Percentiles rank a stretch among this genome's conserved stretches.
Evolutionary conservation across 495 filamentous ascomycete genomes (phyloP).

Genomic region (Xylaria palmicola): DNA sequence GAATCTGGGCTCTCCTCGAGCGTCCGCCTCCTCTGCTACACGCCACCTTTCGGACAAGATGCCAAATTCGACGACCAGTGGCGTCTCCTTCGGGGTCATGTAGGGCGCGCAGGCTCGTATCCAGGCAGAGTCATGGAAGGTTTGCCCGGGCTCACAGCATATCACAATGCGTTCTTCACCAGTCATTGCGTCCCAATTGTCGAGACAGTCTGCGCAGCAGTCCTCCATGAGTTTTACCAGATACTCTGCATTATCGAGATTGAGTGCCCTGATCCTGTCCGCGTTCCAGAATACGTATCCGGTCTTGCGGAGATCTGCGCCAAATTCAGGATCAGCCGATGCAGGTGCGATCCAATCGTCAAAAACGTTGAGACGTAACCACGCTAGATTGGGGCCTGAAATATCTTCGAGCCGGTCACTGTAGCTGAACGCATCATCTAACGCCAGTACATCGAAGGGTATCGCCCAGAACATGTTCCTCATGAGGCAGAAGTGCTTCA

Average conservation of each 20-base stretch:
- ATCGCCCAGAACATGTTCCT: background rate
- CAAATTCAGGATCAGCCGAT: background rate
- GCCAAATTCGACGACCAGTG: background rate
- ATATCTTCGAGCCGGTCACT: background rate
- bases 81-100: background rate
- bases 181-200: too few species aligned
- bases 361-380: background rate
- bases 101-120: background rate
- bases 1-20: background rate
- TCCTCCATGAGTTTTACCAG: background rate
- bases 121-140: background rate
- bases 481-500: background rate
- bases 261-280: background rate
- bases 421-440: background rate
- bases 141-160: too few species aligned
- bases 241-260: background rate
- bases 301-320: background rate
- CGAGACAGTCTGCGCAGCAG: too few species aligned
- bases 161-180: too few species aligned
- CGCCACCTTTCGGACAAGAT: background rate
- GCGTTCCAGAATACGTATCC: slow-evolving; percentile 3
- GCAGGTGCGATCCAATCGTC: too few species aligned
- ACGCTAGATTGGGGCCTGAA: background rate
- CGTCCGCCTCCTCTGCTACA: background rate
- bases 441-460: too few species aligned